A percentile compares a stretch with the other conserved stretches of the same genome.
Evolutionary conservation across 257 asterid genomes (phyloP).

Genomic region (Salvia miltiorrhiza): DNA sequence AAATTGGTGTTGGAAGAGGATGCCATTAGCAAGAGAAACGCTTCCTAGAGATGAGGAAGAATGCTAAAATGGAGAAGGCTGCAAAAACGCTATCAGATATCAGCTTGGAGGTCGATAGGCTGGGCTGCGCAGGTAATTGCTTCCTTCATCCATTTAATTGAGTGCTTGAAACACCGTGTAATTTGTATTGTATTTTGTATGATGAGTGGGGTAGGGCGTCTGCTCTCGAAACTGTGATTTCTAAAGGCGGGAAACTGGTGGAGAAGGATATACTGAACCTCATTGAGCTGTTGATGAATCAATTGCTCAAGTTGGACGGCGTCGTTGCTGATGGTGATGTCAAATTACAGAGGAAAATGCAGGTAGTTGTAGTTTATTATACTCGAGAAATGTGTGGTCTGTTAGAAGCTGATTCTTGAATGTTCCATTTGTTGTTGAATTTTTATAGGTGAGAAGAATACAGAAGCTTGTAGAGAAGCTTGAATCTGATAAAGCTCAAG

Average conservation of each 20-base stretch:
- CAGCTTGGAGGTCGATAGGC: constrained; percentile 71
- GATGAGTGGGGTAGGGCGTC: constrained; percentile 61
- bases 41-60: constrained; percentile 61
- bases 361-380: constrained; percentile 53
- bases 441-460: constrained; percentile 56
- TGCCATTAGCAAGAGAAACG: constrained; percentile 74
- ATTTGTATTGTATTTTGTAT: neutral
- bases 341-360: constrained; percentile 77
- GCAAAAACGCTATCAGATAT: constrained; percentile 63
- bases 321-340: constrained; percentile 66
- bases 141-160: neutral
- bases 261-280: constrained; percentile 60
- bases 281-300: constrained; percentile 77
- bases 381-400: neutral
- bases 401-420: neutral
- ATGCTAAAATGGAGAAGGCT: constrained; percentile 62
- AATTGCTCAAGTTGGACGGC: constrained; percentile 67
- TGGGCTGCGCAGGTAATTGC: constrained; percentile 56
- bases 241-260: constrained; percentile 67
- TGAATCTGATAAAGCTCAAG: constrained; percentile 66
- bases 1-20: constrained; percentile 77
- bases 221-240: constrained; percentile 56
- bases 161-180: neutral
- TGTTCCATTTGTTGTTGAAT: neutral
- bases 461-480: constrained; percentile 79